Evolutionary conservation across 768 basidiomycete species (phyloP), one percentile per base, ranked within the genome.

Genomic region (Dentipellis fragilis): DNA sequence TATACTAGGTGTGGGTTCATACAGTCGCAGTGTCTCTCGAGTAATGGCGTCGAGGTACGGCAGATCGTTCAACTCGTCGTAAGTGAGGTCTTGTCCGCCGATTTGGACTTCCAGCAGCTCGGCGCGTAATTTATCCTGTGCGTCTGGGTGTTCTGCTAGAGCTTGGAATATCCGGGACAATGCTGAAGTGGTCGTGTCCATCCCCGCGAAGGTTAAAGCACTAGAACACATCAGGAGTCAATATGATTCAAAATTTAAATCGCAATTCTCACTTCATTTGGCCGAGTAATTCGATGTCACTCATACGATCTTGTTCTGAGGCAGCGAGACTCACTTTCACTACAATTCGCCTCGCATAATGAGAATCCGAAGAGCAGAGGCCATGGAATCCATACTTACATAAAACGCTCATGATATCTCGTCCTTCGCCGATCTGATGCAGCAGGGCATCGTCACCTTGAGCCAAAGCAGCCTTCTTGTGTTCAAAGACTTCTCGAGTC

Each of bases 331-430:
- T 64, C 6, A 62, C 66, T 39, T 58, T 52, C 14, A 65, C 65
- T 65, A 21, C 12, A 50, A n/a, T 6, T 9, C 21, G 10, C 17
- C 22, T 10, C 19, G 29, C 9, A 16, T 8, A 4, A 10, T 23
- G 12, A 49, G 48, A 19, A 16, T 3, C 16, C 11, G 29, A 16
- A 17, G 6, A 46, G 14, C 29, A 36, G 36, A 39, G 10, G 14
- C 17, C 3, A 6, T 1, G 23, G 10, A 17, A 57, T 14, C 23
- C 39, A 10, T 5, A 47, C 75, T 60, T 59, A 79, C 78, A 59
- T 45, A 80, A 65, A 38, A 75, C 64, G 54, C 73, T 76, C 51
- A 77, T 76, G n/a, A 79, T 71, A 63, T 79, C 77, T 54, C 72
- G 77, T 14, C 57, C 66, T 64, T 67, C 23, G 51, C 58, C 23